Percentiles rank a stretch among this genome's conserved stretches.
Conservation (phyloP, 1,139 yeast species). For the Blastobotrys arbuscula region DNA sequence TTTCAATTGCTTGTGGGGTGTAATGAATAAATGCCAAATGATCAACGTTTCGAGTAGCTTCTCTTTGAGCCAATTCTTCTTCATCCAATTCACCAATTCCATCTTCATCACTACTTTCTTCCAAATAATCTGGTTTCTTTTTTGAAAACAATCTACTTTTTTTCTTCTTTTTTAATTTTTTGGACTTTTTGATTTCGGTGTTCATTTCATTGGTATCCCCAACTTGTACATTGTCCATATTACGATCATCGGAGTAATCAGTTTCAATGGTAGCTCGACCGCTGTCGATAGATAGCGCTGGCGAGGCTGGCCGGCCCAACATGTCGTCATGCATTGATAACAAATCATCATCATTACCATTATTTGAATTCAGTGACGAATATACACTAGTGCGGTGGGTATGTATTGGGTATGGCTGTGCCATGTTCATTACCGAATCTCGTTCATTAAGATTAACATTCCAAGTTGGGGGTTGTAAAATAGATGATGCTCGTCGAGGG, state of each 20-base stretch:
- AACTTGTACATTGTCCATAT: conserved; percentile 8
- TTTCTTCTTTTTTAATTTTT: conserved; percentile 12
- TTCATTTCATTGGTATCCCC: conserved; percentile 8
- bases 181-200: conserved; percentile 7
- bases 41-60: conserved; percentile 19
- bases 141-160: conserved; percentile 1
- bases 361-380: background rate
- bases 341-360: background rate
- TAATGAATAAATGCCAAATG: conserved; percentile 30
- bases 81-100: conserved; percentile 14
- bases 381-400: conserved; percentile 3
- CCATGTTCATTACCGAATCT: conserved; percentile 13
- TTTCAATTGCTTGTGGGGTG: conserved; percentile 26
- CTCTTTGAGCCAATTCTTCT: conserved; percentile 8
- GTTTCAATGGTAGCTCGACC: conserved; percentile 30
- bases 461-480: conserved; percentile 22
- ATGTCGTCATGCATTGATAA: conserved; percentile 2
- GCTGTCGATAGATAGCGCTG: conserved; percentile 23
- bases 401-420: conserved; percentile 11
- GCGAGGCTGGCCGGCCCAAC: conserved; percentile 16
- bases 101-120: conserved; percentile 18
- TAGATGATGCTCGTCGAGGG: conserved; percentile 15
- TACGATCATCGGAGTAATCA: conserved; percentile 20
- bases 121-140: conserved; percentile 15
- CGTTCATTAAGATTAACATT: conserved; percentile 12